Base-by-base conservation (phyloP, 257 asterid genomes). In the Striga asiatica region DNA sequence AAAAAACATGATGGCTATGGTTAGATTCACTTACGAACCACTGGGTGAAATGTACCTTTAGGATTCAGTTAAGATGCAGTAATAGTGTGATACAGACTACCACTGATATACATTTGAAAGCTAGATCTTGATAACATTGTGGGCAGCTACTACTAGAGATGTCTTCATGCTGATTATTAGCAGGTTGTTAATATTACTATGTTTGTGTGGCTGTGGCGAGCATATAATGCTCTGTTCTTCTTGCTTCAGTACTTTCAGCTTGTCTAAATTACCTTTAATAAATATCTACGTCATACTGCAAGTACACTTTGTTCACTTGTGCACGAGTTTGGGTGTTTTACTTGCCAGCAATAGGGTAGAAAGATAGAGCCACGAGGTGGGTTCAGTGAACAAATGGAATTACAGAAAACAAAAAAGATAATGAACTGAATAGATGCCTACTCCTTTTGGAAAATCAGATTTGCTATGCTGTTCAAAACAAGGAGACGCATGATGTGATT, bases 1-100 rank as follows among this genome's bases (percentile, higher is more conserved):
- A 69, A 58, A 41, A 69, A 69, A 12, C n/a, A 61, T 23, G 12
- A 20, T 43, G 42, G 37, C 48, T 16, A 60, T 65, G 21, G 55
- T 16, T 49, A 62, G 12, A 37, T 39, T 54, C 51, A 20, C 51
- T 1, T 10, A n/a, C n/a, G n/a, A n/a, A n/a, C n/a, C n/a, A n/a
- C n/a, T n/a, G n/a, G n/a, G n/a, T n/a, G n/a, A n/a, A n/a, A n/a
- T n/a, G n/a, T n/a, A 58, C 42, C 12, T 28, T 35, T 50, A 17
- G 22, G 54, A 50, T 25, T 55, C 14, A 37, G 37, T 17, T 10
- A 46, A 14, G 47, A 53, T 59, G 19, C 60, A 23, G 43, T 54
- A 54, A 46, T 18, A 34, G 51, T 9, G 32, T 31, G 20, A 54
- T 18, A 41, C 20, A 54, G 39, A 39, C 29, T 23, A 27, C 19